Evolutionary conservation across 176 grass and related monocot species (phyloP).

Genomic region (Rhynchospora pubera): DNA sequence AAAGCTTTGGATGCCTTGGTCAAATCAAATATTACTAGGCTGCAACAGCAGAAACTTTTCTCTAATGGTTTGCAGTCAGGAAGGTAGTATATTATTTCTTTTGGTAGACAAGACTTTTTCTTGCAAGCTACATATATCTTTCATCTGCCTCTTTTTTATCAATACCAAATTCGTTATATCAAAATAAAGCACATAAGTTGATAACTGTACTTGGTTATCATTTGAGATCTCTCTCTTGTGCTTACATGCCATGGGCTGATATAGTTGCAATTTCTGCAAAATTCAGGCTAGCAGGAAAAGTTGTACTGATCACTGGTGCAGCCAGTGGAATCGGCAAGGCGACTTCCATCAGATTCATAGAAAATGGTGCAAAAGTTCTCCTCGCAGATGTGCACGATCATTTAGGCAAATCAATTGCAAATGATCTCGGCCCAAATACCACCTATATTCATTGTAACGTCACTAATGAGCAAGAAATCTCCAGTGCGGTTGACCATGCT

Average conservation of each 20-base stretch:
- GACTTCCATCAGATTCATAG: conserved; percentile 36
- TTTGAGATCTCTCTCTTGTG: background rate
- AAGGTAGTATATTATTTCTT: too few relatives aligned
- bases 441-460: conserved; percentile 48
- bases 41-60: too few relatives aligned
- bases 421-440: conserved; percentile 34
- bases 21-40: too few relatives aligned
- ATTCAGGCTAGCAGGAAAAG: conserved; percentile 35
- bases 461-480: conserved; percentile 38
- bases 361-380: conserved; percentile 44
- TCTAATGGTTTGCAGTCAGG: too few relatives aligned
- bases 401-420: conserved; percentile 19
- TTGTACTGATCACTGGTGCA: conserved; percentile 52
- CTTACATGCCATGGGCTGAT: background rate
- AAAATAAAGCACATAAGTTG: background rate
- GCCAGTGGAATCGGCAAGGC: conserved; percentile 54
- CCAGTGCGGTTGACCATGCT: conserved; percentile 42
- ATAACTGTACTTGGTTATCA: background rate
- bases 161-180: background rate
- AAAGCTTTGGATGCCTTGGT: too few relatives aligned
- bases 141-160: background rate
- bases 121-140: background rate
- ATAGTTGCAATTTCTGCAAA: background rate
- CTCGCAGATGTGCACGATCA: conserved; percentile 50
- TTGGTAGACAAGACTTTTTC: background rate